Evolutionary conservation across 176 grass and related monocot genomes (phyloP).

Genomic region (Sorghum bicolor): DNA sequence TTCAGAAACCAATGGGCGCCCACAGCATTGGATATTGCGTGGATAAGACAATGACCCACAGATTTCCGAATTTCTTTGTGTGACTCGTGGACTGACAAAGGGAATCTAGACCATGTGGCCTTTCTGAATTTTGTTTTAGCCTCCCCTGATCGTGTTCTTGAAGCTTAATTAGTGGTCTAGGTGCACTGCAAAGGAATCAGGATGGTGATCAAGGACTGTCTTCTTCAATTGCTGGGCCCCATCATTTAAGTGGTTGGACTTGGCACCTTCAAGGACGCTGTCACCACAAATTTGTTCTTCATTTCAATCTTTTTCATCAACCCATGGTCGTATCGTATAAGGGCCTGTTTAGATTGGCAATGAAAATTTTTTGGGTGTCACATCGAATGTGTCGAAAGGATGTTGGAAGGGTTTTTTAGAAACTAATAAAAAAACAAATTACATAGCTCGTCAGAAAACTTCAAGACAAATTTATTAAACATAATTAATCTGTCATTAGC

Average conservation of each 20-base stretch:
- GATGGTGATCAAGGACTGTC: background rate
- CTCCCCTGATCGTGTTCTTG: background rate
- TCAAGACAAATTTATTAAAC: too few relatives aligned
- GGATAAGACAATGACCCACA: slow-evolving; percentile 24
- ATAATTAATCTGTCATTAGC: too few relatives aligned
- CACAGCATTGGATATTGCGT: background rate
- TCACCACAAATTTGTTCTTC: background rate
- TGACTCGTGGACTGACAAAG: background rate
- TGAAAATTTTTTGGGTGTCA: too few relatives aligned
- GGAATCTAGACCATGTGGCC: slow-evolving; percentile 21
- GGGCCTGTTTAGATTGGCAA: too few relatives aligned
- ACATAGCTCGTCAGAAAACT: too few relatives aligned
- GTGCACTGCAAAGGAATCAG: background rate
- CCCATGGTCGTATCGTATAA: background rate
- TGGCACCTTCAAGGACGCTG: background rate
- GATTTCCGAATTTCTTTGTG: background rate
- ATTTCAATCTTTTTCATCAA: background rate
- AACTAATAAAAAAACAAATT: too few relatives aligned
- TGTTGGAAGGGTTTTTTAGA: too few relatives aligned
- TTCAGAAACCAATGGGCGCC: slow-evolving; percentile 24
- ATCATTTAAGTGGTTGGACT: background rate
- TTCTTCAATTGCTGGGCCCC: background rate
- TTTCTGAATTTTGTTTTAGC: background rate
- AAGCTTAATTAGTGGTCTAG: background rate
- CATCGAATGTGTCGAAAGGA: too few relatives aligned